Evolutionary conservation across 805 yeast genomes (phyloP), one percentile per base, ranked within the genome.

Genomic region (Lachancea sp.): DNA sequence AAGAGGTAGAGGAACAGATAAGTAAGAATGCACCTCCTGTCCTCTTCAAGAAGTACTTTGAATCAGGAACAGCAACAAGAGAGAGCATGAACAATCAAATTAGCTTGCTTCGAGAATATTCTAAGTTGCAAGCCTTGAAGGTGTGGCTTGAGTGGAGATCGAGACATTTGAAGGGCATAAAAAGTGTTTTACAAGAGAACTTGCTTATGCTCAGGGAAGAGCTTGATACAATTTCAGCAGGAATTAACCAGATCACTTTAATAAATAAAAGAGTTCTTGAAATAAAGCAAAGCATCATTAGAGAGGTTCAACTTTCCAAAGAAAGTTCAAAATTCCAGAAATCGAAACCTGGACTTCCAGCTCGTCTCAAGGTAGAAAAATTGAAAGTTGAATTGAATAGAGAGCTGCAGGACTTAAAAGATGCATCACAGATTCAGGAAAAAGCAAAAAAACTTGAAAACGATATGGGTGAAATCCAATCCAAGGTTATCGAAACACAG

Each of bases 121-220:
- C 83, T 1, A 64, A 77, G 22, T 63, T 69, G 22, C 75, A 74
- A 50, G 75, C 84, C 0, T 68, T 65, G 43, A 69, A 68, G 28
- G 71, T 72, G 0, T 80, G 85, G 84, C 75, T 74, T 48, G 72
- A 70, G 36, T 80, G 86, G 87, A 61, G 84, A 45, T 54, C 64
- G 9, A 74, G 75, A 45, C 67, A 78, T 34, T 52, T 73, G 5
- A 61, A 64, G 18, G 77, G 75, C 29, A 61, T 78, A 12, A 51
- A 70, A 23, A 55, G 35, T 17, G 63, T 58, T 7, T 34, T 62
- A 16, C 29, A 43, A 12, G 67, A 60, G 30, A 60, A 61, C 37
- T 26, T 56, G 2, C 26, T 42, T 2, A 21, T 51, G 6, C 28
- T 61, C 21, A 45, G 50, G 19, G 59, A 52, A 29, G 63, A 56